A percentile compares a stretch with the other conserved stretches of the same genome.
phyloP scores from a whole-genome alignment of 805 yeast species.

The Kodamaea kaohsiungensis region DNA sequence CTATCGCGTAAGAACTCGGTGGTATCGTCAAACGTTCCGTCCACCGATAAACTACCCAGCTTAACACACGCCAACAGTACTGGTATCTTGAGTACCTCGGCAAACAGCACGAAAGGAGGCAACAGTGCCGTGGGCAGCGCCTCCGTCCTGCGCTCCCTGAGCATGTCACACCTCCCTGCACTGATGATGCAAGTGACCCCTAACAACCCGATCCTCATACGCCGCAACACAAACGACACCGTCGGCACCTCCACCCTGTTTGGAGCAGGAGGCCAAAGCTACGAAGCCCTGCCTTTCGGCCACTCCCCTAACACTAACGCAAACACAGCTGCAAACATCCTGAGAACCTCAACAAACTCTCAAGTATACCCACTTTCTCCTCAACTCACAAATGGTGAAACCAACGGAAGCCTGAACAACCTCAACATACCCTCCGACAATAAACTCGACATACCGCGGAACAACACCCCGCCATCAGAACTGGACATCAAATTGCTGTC shows the following conservation, averaged over 20 bases:
- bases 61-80: slow-evolving; percentile 26
- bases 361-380: slow-evolving; percentile 22
- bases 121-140: slow-evolving; percentile 8
- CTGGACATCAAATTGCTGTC: background rate
- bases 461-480: background rate
- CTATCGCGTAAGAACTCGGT: slow-evolving; percentile 31
- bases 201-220: slow-evolving; percentile 68
- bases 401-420: slow-evolving; percentile 10
- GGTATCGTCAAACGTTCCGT: slow-evolving; percentile 14
- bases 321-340: slow-evolving; percentile 9
- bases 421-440: slow-evolving; percentile 22
- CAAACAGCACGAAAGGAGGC: slow-evolving; percentile 7
- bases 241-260: slow-evolving; percentile 11
- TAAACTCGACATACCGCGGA: slow-evolving; percentile 4
- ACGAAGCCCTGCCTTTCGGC: slow-evolving; percentile 11
- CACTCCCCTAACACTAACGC: slow-evolving; percentile 13
- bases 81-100: slow-evolving; percentile 24
- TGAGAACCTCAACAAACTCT: slow-evolving; percentile 28
- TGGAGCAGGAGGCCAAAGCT: slow-evolving; percentile 6
- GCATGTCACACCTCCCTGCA: slow-evolving; percentile 49
- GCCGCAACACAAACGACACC: slow-evolving; percentile 47
- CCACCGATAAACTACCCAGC: slow-evolving; percentile 6
- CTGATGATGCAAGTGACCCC: slow-evolving; percentile 73
- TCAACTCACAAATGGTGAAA: slow-evolving; percentile 15
- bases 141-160: slow-evolving; percentile 1